Base-by-base conservation (phyloP, 169 alveolate species). In the Cryptosporidium sp. region DNA sequence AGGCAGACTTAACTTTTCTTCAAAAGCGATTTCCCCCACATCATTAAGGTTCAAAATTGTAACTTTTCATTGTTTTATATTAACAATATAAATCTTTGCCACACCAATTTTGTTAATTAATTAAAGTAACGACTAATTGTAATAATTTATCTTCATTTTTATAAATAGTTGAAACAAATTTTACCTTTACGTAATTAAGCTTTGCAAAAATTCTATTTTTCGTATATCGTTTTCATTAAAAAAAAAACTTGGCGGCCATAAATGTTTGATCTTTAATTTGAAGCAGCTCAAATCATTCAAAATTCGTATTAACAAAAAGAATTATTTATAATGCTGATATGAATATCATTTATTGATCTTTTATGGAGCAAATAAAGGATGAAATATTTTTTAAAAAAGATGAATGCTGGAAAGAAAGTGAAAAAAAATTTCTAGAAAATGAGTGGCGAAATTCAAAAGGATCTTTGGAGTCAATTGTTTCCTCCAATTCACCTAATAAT, bases 351-450 rank as follows among this genome's bases (percentile, higher is more conserved):
- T 0, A 65, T 31, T 71, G 31, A 31, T 51, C 4, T 35, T 45
- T 18, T 62, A 80, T 80, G 89, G 75, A 61, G 14, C 26, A 18
- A 35, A 62, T 26, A 37, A 62, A 31, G 37, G 62, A 61, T 26
- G 75, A 80, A 26, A 60, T 67, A 42, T 9, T 60, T n/a, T 80
- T 60, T 33, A 80, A 80, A 58, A 80, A 80, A 35, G 89, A 80
- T 29, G 75, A 80, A 45, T 60, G 65, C 31, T 80, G 89, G 89
- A 80, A 80, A 62, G 89, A 80, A 80, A 62, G 69, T 62, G 89
- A 80, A 62, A 80, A 65, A 26, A 16, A 67, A 18, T 42, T 62
- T 42, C 60, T 80, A 10, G 18, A 62, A 44, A 60, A 61, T 29
- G 89, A 80, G 29, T 80, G 75, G 80, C 60, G 89, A 26, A 26